phyloP scores from a whole-genome alignment of 164 flowering plant genomes.

The Chimonanthus praecox region DNA sequence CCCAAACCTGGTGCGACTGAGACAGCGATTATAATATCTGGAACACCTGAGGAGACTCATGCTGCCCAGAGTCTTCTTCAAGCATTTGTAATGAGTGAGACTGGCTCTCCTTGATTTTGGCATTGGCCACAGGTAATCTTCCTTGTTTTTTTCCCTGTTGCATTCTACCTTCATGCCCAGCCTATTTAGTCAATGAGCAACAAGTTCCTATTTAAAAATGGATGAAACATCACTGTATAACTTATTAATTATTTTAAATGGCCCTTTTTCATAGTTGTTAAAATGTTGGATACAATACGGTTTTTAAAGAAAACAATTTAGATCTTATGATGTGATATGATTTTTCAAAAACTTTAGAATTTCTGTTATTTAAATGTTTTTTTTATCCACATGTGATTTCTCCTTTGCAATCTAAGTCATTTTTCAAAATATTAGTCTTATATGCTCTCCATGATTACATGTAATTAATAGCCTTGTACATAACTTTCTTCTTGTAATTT shows the following conservation, averaged over 20 bases:
- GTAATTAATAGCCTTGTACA: no score
- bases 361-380: no score
- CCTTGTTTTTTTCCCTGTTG: not conserved
- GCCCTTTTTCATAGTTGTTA: not conserved
- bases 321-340: no score
- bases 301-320: no score
- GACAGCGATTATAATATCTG: constrained; percentile 76
- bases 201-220: not conserved
- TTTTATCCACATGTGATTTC: no score
- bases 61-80: constrained; percentile 99
- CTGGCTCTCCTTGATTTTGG: constrained; percentile 38
- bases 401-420: no score
- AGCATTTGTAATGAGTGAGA: constrained; percentile 86
- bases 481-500: no score
- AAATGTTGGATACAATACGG: not conserved
- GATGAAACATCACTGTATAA: not conserved
- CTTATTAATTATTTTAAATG: no score
- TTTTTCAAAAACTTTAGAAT: no score
- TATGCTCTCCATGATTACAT: no score
- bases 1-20: constrained; percentile 80
- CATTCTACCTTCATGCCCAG: not conserved
- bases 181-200: not conserved
- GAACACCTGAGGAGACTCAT: constrained; percentile 91
- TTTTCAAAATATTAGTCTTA: no score
- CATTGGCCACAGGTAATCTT: constrained; percentile 3